Conservation (phyloP, 495 filamentous ascomycete genomes). For the Penicillium soppii region DNA sequence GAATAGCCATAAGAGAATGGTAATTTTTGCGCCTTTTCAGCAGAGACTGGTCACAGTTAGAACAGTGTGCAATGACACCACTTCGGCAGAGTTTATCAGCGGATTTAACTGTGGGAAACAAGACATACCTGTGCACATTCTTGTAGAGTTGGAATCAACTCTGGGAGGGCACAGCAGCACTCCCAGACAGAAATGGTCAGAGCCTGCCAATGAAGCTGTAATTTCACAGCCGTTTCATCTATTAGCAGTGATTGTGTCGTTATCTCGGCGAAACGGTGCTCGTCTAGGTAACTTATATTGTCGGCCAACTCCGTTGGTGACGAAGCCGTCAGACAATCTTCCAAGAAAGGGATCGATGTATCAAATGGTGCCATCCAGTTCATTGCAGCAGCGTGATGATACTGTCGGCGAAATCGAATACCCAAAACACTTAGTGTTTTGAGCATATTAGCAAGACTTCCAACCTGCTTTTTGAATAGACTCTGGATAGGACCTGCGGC, state of each 20-base stretch:
- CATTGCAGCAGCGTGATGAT: constrained; percentile 36
- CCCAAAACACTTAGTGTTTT: constrained; percentile 37
- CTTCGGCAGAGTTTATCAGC: neutral
- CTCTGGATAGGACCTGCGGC: constrained; percentile 39
- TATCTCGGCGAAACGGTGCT: constrained; percentile 28
- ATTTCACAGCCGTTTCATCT: constrained; percentile 15
- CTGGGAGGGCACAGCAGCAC: constrained; percentile 40
- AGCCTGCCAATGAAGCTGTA: constrained; percentile 31
- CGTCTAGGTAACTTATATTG: constrained; percentile 27
- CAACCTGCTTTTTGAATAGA: constrained; percentile 32
- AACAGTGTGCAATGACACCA: neutral
- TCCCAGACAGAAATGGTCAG: constrained; percentile 40
- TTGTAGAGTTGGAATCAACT: constrained; percentile 30
- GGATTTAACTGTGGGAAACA: neutral
- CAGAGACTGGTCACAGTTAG: constrained; percentile 25
- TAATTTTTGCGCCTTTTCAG: constrained; percentile 29
- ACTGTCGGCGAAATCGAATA: constrained; percentile 35
- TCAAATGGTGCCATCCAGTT: constrained; percentile 35
- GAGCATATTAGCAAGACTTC: constrained; percentile 30
- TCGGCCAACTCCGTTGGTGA: constrained; percentile 33
- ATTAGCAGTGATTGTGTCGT: constrained; percentile 20
- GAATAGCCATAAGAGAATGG: constrained; percentile 37
- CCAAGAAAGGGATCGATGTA: constrained; percentile 31
- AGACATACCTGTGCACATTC: constrained; percentile 35
- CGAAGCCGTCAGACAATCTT: constrained; percentile 30